These are phyloP conservation scores for Penicillium desertorum DNA, from an alignment of 495 filamentous ascomycete genomes.

Conservation along the genomic window DNA sequence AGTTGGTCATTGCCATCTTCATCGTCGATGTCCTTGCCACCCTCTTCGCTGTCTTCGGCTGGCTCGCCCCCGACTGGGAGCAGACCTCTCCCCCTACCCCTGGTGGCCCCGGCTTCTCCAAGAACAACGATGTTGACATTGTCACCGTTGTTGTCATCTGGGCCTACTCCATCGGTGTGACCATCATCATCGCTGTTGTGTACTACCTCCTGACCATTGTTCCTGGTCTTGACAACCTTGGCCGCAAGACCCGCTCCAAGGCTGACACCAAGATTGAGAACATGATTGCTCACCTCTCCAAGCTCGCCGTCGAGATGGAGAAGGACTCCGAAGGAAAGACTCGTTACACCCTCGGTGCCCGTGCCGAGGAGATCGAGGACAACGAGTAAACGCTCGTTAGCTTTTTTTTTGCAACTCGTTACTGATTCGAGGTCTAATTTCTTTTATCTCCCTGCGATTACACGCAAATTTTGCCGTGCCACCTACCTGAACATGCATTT, in stretches of 20 bases:
- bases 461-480: constrained; percentile 28
- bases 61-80: constrained; percentile 53
- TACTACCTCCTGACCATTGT: constrained; percentile 73
- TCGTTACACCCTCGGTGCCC: constrained; percentile 60
- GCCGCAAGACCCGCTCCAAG: constrained; percentile 71
- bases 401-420: constrained; percentile 32
- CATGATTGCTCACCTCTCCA: constrained; percentile 71
- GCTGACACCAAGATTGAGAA: constrained; percentile 80
- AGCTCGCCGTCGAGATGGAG: constrained; percentile 74
- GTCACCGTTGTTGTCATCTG: constrained; percentile 79
- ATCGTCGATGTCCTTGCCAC: constrained; percentile 68
- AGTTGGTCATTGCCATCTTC: constrained; percentile 69
- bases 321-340: constrained; percentile 53
- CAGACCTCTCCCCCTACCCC: constrained; percentile 46
- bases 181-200: constrained; percentile 73
- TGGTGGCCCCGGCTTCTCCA: constrained; percentile 44
- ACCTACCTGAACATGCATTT: constrained; percentile 34
- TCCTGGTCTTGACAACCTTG: constrained; percentile 69
- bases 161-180: constrained; percentile 75
- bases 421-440: constrained; percentile 37
- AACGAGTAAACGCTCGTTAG: constrained; percentile 55
- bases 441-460: constrained; percentile 26
- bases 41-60: constrained; percentile 72
- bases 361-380: constrained; percentile 65
- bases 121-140: constrained; percentile 65